Conservation (phyloP, 176 grass and related monocot genomes). For the Juncus effusus region DNA sequence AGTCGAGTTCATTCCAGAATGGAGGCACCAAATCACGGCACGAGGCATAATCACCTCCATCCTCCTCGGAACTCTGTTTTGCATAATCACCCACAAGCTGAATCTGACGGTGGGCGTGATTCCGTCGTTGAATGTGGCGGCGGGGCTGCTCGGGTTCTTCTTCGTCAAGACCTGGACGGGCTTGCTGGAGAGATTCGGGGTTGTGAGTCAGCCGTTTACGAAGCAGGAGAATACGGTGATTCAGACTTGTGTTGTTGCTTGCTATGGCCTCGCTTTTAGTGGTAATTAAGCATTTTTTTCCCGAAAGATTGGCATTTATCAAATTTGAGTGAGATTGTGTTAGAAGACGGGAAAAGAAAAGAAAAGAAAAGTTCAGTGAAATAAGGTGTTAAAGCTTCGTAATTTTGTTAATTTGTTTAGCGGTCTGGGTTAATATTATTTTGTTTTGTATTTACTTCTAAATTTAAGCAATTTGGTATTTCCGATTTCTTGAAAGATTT, state of each 20-base stretch:
- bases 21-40: conserved; percentile 62
- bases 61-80: conserved; percentile 59
- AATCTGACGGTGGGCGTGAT: conserved; percentile 76
- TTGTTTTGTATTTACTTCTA: too few species aligned
- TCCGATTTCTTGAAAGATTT: conserved; percentile 17
- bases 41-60: conserved; percentile 53
- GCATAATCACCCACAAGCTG: conserved; percentile 81
- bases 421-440: too few species aligned
- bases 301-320: too few species aligned
- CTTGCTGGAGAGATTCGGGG: conserved; percentile 28
- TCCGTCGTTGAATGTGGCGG: conserved; percentile 68
- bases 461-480: too few species aligned
- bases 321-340: too few species aligned
- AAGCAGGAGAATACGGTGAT: conserved; percentile 95
- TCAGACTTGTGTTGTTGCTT: conserved; percentile 81
- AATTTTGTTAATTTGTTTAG: too few species aligned
- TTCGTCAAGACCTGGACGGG: conserved; percentile 51
- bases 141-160: conserved; percentile 69
- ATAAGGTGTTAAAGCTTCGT: too few species aligned
- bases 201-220: conserved; percentile 64
- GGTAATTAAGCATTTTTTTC: conserved; percentile 37
- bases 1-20: conserved; percentile 47
- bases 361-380: too few species aligned
- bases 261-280: conserved; percentile 72
- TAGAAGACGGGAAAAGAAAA: too few species aligned